These are phyloP conservation scores for Aleurites moluccanus DNA, from an alignment of 441 rosid genomes.

Conservation along the genomic window DNA sequence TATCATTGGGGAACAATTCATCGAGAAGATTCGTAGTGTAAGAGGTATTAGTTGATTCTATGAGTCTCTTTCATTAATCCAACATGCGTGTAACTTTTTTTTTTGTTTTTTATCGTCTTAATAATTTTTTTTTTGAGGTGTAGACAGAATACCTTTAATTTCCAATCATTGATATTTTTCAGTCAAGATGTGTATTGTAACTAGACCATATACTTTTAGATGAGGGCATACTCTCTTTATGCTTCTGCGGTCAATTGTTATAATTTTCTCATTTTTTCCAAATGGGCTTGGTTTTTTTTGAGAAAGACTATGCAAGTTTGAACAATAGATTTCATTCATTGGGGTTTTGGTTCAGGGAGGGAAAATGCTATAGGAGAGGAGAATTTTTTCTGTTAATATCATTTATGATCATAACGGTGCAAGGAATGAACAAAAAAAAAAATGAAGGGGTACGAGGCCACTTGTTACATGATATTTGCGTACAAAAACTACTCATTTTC, in stretches of 20 bases:
- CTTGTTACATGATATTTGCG: neutral
- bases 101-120: neutral
- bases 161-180: neutral
- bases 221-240: neutral
- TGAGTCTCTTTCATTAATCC: neutral
- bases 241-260: neutral
- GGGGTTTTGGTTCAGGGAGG: neutral
- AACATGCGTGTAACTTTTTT: neutral
- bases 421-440: neutral
- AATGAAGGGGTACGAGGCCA: neutral
- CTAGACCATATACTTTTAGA: slow-evolving; percentile 2
- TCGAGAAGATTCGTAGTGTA: slow-evolving; percentile 79
- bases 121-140: neutral
- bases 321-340: neutral
- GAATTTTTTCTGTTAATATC: neutral
- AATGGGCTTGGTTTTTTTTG: neutral
- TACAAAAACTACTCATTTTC: neutral
- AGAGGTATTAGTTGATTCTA: slow-evolving; percentile 54
- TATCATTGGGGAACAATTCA: slow-evolving; percentile 77
- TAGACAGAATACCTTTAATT: neutral
- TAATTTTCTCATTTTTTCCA: neutral
- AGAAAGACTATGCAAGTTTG: neutral
- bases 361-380: neutral
- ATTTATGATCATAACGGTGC: neutral
- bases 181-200: neutral